Conservation (phyloP, 306 rosid genomes). For the Quercus dentata region DNA sequence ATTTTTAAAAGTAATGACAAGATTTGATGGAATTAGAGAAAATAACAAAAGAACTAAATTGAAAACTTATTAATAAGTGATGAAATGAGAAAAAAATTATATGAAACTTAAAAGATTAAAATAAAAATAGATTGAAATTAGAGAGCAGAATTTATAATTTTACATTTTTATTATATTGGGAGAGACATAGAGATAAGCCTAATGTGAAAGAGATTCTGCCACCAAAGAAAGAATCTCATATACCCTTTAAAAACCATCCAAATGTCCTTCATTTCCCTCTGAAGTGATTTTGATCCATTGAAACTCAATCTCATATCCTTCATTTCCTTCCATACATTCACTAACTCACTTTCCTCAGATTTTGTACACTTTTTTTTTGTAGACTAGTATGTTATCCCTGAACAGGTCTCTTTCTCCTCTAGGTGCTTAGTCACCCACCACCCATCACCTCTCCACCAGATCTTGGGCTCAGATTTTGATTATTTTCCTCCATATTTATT, state of each 20-base stretch:
- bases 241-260: background rate
- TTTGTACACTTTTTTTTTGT: conserved; percentile 17
- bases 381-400: conserved; percentile 10
- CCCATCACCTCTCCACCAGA: conserved; percentile 50
- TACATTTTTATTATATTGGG: background rate
- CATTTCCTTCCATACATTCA: conserved; percentile 65
- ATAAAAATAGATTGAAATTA: no score
- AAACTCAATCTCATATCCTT: conserved; percentile 60
- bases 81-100: no score
- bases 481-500: background rate
- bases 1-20: no score
- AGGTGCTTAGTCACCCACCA: conserved; percentile 57
- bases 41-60: no score
- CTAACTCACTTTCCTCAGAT: background rate
- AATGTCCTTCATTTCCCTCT: background rate
- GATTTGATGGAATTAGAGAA: no score
- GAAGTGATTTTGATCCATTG: conserved; percentile 42
- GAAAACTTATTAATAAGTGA: no score
- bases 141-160: no score
- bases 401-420: conserved; percentile 51
- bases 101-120: no score
- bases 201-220: conserved; percentile 54
- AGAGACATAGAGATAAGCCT: conserved; percentile 32
- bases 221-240: conserved; percentile 14
- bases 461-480: conserved; percentile 23